A percentile compares a stretch with the other conserved stretches of the same genome.
Conservation (phyloP, 805 yeast genomes). For the Ogataea allantospora region DNA sequence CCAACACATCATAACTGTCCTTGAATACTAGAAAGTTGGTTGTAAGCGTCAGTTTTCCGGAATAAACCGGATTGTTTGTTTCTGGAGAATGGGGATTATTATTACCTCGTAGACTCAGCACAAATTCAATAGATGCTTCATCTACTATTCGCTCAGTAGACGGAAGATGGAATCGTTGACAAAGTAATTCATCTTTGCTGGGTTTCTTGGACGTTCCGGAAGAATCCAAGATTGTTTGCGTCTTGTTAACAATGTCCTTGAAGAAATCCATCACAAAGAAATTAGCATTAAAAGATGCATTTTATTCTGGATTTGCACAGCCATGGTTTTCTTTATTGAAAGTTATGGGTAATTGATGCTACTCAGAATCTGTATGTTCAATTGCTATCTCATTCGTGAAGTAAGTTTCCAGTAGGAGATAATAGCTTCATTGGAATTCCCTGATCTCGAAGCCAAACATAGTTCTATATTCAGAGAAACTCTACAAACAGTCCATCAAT, state of each 20-base stretch:
- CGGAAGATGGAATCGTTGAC: conserved; percentile 69
- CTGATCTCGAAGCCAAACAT: too few relatives aligned
- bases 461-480: too few relatives aligned
- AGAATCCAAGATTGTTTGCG: conserved; percentile 45
- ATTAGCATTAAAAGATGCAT: not conserved
- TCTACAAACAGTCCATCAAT: too few relatives aligned
- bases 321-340: conserved; percentile 2
- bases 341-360: too few relatives aligned
- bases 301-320: conserved; percentile 6
- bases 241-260: conserved; percentile 46
- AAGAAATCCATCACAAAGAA: conserved; percentile 43
- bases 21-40: conserved; percentile 73
- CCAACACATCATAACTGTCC: conserved; percentile 64
- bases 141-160: conserved; percentile 62
- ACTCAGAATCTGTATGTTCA: too few relatives aligned
- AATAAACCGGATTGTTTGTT: conserved; percentile 13
- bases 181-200: conserved; percentile 68
- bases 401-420: too few relatives aligned
- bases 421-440: too few relatives aligned
- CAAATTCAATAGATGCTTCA: conserved; percentile 65
- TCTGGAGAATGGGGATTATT: conserved; percentile 8
- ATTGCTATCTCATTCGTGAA: too few relatives aligned
- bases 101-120: conserved; percentile 18
- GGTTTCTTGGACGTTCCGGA: conserved; percentile 41
- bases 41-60: conserved; percentile 68